These are phyloP conservation scores for Maudiozyma barnettii DNA, from an alignment of 805 yeast species.

Conservation along the genomic window DNA sequence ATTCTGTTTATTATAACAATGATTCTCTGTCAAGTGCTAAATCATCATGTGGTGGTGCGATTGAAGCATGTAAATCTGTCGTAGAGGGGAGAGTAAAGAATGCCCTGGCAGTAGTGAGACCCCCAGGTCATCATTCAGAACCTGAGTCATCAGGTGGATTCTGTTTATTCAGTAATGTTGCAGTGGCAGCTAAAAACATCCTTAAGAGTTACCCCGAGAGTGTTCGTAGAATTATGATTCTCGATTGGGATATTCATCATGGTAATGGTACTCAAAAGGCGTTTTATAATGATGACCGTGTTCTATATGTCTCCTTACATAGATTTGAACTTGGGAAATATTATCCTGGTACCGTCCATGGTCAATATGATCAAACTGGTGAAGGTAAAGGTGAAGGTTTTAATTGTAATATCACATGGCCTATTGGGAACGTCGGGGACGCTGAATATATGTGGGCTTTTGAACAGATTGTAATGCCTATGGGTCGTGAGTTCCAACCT, in stretches of 20 bases:
- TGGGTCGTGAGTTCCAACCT: slow-evolving; percentile 81
- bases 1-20: slow-evolving; percentile 88
- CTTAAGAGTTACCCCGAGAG: slow-evolving; percentile 78
- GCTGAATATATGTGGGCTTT: slow-evolving; percentile 94
- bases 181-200: slow-evolving; percentile 88
- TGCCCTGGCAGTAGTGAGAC: slow-evolving; percentile 89
- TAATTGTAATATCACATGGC: slow-evolving; percentile 91
- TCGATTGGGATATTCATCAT: slow-evolving; percentile 99
- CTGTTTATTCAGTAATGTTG: slow-evolving; percentile 91
- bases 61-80: slow-evolving; percentile 92
- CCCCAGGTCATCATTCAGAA: slow-evolving; percentile 99
- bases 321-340: slow-evolving; percentile 86
- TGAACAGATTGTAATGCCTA: slow-evolving; percentile 75
- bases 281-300: slow-evolving; percentile 80
- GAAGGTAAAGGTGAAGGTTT: slow-evolving; percentile 80
- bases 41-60: slow-evolving; percentile 92
- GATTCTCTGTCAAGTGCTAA: slow-evolving; percentile 83
- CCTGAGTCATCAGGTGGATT: slow-evolving; percentile 97
- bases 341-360: slow-evolving; percentile 89
- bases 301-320: slow-evolving; percentile 83
- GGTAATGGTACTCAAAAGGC: slow-evolving; percentile 98
- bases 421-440: slow-evolving; percentile 82
- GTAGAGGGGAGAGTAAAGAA: slow-evolving; percentile 88
- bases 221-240: slow-evolving; percentile 68
- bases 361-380: slow-evolving; percentile 74